These are phyloP conservation scores for Chrysanthemum seticuspe DNA, from an alignment of 129 eudicot genomes.

Conservation along the genomic window DNA sequence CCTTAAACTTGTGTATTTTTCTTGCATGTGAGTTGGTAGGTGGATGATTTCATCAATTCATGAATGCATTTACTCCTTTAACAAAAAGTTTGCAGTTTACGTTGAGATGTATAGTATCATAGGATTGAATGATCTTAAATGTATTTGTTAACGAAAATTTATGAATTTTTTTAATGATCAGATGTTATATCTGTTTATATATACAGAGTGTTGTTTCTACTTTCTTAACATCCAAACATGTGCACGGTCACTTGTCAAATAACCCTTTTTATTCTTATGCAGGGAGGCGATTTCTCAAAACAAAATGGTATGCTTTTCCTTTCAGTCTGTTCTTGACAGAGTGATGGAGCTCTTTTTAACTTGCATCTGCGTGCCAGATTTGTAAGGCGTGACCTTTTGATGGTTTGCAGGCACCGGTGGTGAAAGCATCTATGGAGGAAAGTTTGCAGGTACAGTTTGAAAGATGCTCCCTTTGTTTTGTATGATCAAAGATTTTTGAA, in stretches of 20 bases:
- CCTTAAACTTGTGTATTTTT: not conserved
- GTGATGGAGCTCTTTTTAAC: conserved; percentile 52
- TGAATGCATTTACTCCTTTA: not conserved
- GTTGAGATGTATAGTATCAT: not conserved
- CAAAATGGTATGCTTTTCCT: conserved; percentile 81
- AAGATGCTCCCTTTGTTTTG: not conserved
- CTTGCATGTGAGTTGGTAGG: not conserved
- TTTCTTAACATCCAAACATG: not conserved
- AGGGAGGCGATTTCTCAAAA: conserved; percentile 98
- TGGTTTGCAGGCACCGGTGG: conserved; percentile 99
- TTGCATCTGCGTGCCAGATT: conserved; percentile 50
- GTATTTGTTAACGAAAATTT: not conserved
- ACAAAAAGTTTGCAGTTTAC: not conserved
- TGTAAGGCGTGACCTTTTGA: conserved; percentile 67
- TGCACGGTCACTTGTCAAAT: conserved; percentile 4
- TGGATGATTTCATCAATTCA: not conserved
- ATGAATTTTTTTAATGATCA: not conserved
- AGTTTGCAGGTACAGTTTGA: conserved; percentile 74
- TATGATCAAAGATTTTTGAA: not conserved
- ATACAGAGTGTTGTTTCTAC: not conserved
- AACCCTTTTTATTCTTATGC: conserved; percentile 25
- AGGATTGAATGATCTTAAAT: not conserved
- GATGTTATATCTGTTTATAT: not conserved
- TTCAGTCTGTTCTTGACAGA: conserved; percentile 37
- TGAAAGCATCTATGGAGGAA: conserved; percentile 96